Percentiles rank a stretch among this genome's conserved stretches.
Conservation (phyloP, 805 yeast species). For the Pichia manshurica region DNA sequence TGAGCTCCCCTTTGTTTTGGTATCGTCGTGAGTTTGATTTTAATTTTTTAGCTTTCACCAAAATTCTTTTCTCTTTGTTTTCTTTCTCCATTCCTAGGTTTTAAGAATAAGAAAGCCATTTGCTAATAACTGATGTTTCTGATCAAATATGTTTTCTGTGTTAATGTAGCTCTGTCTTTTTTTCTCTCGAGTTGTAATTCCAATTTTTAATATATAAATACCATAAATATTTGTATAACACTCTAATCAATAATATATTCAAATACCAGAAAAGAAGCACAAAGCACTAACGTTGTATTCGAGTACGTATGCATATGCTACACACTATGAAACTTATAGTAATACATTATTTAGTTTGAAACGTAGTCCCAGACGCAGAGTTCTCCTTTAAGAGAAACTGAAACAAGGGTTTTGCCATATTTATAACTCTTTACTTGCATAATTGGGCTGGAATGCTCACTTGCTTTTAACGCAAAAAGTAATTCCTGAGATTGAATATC, state of each 20-base stretch:
- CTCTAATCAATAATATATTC: not conserved
- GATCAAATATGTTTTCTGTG: no score
- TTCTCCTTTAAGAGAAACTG: constrained; percentile 29
- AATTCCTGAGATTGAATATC: constrained; percentile 56
- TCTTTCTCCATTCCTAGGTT: no score
- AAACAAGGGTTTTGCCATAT: constrained; percentile 34
- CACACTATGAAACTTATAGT: no score
- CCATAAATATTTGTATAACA: not conserved
- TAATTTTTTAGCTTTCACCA: not conserved
- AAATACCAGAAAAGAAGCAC: no score
- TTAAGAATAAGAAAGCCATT: no score
- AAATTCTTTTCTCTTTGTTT: no score
- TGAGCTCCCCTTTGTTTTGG: not conserved
- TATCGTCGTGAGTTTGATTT: not conserved
- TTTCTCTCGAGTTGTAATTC: constrained; percentile 6
- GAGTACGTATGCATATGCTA: no score
- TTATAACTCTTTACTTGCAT: constrained; percentile 37
- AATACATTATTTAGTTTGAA: not conserved
- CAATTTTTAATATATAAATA: no score
- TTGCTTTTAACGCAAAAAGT: constrained; percentile 23
- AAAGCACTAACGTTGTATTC: no score
- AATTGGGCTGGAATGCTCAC: constrained; percentile 24
- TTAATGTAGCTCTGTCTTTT: not conserved
- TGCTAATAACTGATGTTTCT: no score
- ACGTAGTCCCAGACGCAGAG: constrained; percentile 23